phyloP scores from a whole-genome alignment of 331 rosid species.

The Telfairia occidentalis region DNA sequence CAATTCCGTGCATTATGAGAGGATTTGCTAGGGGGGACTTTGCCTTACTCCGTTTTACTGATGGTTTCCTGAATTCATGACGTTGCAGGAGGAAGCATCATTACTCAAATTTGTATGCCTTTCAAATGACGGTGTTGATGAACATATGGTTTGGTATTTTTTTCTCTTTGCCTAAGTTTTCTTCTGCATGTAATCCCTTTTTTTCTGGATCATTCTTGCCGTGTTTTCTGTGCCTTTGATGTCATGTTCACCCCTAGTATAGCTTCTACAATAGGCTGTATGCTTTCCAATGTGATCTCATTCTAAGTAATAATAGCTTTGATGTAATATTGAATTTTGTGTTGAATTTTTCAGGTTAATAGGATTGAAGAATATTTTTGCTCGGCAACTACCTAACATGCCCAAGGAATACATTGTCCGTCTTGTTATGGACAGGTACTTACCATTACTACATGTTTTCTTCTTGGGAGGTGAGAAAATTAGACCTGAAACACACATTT shows the following conservation, averaged over 20 bases:
- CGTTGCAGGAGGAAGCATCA: conserved; percentile 84
- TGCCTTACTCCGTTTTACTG: not conserved
- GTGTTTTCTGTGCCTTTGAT: not conserved
- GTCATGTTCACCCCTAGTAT: not conserved
- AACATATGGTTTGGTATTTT: conserved; percentile 89
- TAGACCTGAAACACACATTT: not conserved
- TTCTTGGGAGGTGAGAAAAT: conserved; percentile 9
- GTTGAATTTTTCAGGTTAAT: conserved; percentile 50
- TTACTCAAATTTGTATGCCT: conserved; percentile 67
- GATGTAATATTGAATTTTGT: conserved; percentile 19
- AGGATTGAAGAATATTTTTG: conserved; percentile 95
- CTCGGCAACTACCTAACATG: conserved; percentile 92
- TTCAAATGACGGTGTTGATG: conserved; percentile 73
- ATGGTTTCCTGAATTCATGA: not conserved
- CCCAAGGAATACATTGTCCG: conserved; percentile 98
- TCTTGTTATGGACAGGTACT: conserved; percentile 96
- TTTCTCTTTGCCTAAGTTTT: conserved; percentile 15
- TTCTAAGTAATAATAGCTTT: not conserved
- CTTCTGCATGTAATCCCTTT: not conserved
- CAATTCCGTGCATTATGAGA: not conserved
- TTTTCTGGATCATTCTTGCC: not conserved
- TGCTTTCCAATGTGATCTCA: not conserved
- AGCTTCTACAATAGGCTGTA: not conserved
- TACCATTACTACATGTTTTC: not conserved
- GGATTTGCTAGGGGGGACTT: not conserved